Conservation (phyloP, 768 basidiomycete species). For the Mycena maculata region DNA sequence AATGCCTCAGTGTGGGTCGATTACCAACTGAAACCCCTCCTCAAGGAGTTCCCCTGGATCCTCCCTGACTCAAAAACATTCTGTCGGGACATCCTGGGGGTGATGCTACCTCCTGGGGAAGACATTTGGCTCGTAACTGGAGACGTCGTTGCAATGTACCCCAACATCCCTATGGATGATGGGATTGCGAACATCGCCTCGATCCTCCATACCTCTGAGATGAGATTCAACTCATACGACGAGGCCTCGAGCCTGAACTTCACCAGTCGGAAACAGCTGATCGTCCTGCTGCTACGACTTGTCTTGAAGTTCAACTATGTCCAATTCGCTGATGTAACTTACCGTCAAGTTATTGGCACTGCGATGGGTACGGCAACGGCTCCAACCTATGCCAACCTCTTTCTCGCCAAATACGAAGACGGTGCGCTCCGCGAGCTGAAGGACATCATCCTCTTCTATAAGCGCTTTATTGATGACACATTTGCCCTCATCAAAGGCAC, state of each 20-base stretch:
- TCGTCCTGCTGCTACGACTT: conserved; percentile 21
- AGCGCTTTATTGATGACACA: conserved; percentile 31
- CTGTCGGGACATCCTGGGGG: no score
- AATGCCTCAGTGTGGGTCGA: neutral
- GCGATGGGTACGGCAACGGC: conserved; percentile 32
- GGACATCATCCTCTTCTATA: conserved; percentile 24
- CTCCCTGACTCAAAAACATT: neutral
- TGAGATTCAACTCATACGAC: conserved; percentile 5
- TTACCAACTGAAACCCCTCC: neutral
- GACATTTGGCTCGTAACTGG: neutral
- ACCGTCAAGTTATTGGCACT: conserved; percentile 25
- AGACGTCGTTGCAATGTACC: neutral
- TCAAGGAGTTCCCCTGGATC: neutral
- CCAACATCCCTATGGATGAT: conserved; percentile 1
- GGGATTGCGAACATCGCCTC: neutral
- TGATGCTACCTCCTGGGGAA: no score
- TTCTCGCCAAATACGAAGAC: conserved; percentile 25
- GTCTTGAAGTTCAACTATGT: conserved; percentile 1
- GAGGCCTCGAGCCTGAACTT: conserved; percentile 14
- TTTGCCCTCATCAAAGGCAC: conserved; percentile 29
- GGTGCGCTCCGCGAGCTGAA: conserved; percentile 17
- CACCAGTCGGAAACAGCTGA: conserved; percentile 16
- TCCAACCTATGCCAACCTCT: conserved; percentile 34
- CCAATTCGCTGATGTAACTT: conserved; percentile 13
- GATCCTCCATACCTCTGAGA: conserved; percentile 6